Base-by-base conservation (phyloP, 176 grass and related monocot genomes). In the Stipa capillata region DNA sequence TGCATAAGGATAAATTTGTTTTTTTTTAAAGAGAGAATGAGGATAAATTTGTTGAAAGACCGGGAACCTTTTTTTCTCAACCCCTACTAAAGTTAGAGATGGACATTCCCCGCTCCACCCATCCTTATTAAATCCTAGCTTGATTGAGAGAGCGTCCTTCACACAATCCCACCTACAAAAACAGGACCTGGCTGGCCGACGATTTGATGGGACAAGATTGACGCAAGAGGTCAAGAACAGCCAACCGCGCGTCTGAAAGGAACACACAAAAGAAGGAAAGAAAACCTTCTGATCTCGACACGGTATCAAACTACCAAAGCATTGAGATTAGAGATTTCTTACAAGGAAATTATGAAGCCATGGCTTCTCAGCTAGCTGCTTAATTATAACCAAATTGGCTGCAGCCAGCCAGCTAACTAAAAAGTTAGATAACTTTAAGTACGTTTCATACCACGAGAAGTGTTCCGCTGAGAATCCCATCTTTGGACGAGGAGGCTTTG, bases 41-140 rank as follows among this genome's bases (percentile, higher is more conserved):
- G 36, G 35, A 8, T 43, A 7, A 2, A n/a, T 76, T 70, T 59
- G 37, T 47, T 47, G 65, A 42, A 58, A 21, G 7, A 59, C 51
- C 50, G 27, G 37, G 11, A 20, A 23, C 44, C 45, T 77, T 63
- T 35, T 27, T 45, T 45, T 60, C 39, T 32, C 54, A 32, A 32
- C 55, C 39, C 27, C 40, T 21, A n/a, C 7, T 29, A 85, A 72
- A 54, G 66, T 16, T 61, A 76, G 84, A 86, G 41, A 80, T 62
- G 57, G 76, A 86, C 58, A 60, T 80, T 35, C 56, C 50, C 52
- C 69, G 50, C 64, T 42, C 51, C 17, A 51, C 60, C 50, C 43
- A 34, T 51, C 52, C 42, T 31, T 69, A 42, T 82, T 60, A 87
- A 76, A 87, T 70, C 69, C 71, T 52, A 17, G 70, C 44, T 63